A percentile compares a stretch with the other conserved stretches of the same genome.
Evolutionary conservation across 176 grass and related monocot species (phyloP).

Genomic region (Lolium multiflorum): DNA sequence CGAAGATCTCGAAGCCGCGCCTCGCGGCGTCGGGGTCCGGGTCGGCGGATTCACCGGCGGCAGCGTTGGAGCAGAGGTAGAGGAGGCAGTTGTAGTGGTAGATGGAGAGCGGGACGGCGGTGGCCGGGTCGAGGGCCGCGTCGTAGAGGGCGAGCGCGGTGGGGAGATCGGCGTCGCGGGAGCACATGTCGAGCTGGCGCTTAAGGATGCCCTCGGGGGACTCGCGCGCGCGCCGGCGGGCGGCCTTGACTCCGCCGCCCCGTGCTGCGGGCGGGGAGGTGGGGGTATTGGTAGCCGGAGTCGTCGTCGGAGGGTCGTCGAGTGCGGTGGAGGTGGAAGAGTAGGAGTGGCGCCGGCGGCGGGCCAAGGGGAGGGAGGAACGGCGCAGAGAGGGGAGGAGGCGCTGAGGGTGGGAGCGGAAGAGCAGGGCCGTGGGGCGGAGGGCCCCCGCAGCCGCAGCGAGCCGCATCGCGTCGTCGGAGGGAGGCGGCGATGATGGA

Average conservation of each 20-base stretch:
- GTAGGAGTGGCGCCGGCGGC: conserved; percentile 37
- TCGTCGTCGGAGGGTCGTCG: not conserved
- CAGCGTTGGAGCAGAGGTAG: conserved; percentile 86
- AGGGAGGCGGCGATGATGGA: not conserved
- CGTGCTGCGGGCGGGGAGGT: not conserved
- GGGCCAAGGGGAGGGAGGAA: conserved; percentile 33
- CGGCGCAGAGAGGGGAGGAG: not conserved
- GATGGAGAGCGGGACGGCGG: conserved; percentile 56
- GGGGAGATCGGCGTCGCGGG: conserved; percentile 62
- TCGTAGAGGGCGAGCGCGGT: conserved; percentile 84
- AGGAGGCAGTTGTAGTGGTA: conserved; percentile 92
- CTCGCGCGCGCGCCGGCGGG: conserved; percentile 45
- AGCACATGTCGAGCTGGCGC: conserved; percentile 77
- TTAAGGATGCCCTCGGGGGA: conserved; percentile 73
- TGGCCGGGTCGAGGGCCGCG: conserved; percentile 46
- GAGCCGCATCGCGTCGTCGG: not conserved
- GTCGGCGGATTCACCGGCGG: conserved; percentile 7
- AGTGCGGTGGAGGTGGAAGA: conserved; percentile 33
- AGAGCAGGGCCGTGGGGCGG: conserved; percentile 49
- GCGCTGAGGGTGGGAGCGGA: conserved; percentile 14
- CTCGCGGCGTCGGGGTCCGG: conserved; percentile 34
- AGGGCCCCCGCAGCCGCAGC: conserved; percentile 40
- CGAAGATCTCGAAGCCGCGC: conserved; percentile 90
- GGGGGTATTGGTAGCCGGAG: too few relatives aligned
- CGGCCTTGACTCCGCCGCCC: conserved; percentile 5